These are phyloP conservation scores for Fomitopsis pinicola DNA, from an alignment of 1,284 basidiomycete genomes.

Conservation along the genomic window DNA sequence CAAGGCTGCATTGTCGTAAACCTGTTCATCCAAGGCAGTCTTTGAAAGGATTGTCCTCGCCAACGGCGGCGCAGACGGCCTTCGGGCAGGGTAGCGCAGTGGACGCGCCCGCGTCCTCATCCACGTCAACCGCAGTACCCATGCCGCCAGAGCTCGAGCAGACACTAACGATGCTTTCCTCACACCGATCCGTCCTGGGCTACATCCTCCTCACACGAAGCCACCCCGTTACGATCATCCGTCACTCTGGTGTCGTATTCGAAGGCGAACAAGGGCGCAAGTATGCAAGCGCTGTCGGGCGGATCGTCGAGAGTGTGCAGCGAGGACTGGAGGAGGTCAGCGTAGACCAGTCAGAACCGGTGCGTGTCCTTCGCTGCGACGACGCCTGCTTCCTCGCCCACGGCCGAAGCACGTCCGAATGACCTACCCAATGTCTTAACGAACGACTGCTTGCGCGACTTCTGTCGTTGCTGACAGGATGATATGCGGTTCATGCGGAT, in stretches of 20 bases:
- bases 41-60: constrained; percentile 1
- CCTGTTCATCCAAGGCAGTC: constrained; percentile 5
- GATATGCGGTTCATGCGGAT: constrained; percentile 87
- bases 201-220: constrained; percentile 78
- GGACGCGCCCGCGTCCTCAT: not conserved
- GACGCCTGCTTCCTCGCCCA: not conserved
- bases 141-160: constrained; percentile 75
- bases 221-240: constrained; percentile 67
- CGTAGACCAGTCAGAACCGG: constrained; percentile 48
- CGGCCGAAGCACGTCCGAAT: not conserved
- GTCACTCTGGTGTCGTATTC: constrained; percentile 82
- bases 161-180: constrained; percentile 70
- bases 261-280: constrained; percentile 81
- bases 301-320: constrained; percentile 76
- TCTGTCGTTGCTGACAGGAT: constrained; percentile 48
- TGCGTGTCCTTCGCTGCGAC: constrained; percentile 28
- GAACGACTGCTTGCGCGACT: not conserved
- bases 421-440: not conserved
- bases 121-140: constrained; percentile 11
- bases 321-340: constrained; percentile 70
- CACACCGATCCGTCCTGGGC: constrained; percentile 83
- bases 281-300: constrained; percentile 75
- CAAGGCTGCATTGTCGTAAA: not conserved
- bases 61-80: not conserved
- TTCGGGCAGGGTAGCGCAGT: not conserved